phyloP scores from a whole-genome alignment of 306 rosid genomes.

The Prunus mongolica region DNA sequence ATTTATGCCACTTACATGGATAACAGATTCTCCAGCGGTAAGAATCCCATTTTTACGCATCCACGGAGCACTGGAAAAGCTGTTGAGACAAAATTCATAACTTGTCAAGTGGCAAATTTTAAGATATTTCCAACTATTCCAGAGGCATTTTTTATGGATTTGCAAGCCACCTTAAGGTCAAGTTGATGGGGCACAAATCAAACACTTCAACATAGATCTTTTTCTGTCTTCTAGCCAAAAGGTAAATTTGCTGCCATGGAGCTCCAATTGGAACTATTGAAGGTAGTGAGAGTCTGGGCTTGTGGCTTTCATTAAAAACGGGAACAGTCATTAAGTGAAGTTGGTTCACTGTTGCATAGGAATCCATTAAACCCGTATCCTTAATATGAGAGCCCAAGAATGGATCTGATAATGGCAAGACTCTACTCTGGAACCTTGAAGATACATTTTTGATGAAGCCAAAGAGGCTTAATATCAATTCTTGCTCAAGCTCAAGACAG shows the following conservation, averaged over 20 bases:
- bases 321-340: constrained; percentile 35
- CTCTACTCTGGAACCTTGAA: constrained; percentile 48
- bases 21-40: constrained; percentile 67
- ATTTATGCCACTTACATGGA: constrained; percentile 57
- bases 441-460: constrained; percentile 61
- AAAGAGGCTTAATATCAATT: constrained; percentile 79
- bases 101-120: constrained; percentile 19
- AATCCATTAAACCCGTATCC: constrained; percentile 32
- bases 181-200: constrained; percentile 75
- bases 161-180: constrained; percentile 69
- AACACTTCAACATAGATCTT: constrained; percentile 81
- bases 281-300: constrained; percentile 44
- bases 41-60: constrained; percentile 68
- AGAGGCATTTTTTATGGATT: constrained; percentile 9
- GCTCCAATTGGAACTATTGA: constrained; percentile 86
- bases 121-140: constrained; percentile 11
- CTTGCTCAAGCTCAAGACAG: constrained; percentile 90
- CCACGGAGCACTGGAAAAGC: constrained; percentile 97
- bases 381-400: constrained; percentile 14
- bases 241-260: constrained; percentile 93
- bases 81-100: constrained; percentile 35
- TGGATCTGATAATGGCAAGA: constrained; percentile 47
- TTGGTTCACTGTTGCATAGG: constrained; percentile 35
- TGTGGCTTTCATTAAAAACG: constrained; percentile 30
- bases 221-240: constrained; percentile 81